Conservation (phyloP, 2,329 filamentous ascomycete genomes). For the Aspergillus luchuensis region DNA sequence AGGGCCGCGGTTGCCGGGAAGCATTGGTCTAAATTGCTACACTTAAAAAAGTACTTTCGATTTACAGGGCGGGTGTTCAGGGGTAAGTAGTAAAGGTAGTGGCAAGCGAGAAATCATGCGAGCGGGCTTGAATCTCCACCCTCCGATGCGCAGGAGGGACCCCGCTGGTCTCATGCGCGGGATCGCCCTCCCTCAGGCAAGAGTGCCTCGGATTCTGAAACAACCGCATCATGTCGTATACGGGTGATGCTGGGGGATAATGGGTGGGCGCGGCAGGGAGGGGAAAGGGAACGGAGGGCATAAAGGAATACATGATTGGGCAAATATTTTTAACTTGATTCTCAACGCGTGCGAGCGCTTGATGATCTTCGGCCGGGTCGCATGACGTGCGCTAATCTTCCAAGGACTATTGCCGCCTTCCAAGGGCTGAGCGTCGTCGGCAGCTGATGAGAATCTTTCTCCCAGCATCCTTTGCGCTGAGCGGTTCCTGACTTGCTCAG, state of each 20-base stretch:
- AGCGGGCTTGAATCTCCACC: not conserved
- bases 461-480: slow-evolving; percentile 11
- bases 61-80: slow-evolving; percentile 1
- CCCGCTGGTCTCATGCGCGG: slow-evolving; percentile 3
- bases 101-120: not conserved
- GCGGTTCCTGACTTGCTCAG: slow-evolving; percentile 15
- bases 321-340: slow-evolving; percentile 5
- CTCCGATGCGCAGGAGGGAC: not conserved
- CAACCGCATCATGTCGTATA: slow-evolving; percentile 11
- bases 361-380: slow-evolving; percentile 9
- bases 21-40: slow-evolving; percentile 7
- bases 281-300: not conserved
- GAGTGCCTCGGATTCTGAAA: slow-evolving; percentile 8
- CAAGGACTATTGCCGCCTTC: slow-evolving; percentile 8
- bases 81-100: not conserved
- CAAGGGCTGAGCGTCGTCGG: slow-evolving; percentile 12
- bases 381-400: slow-evolving; percentile 15
- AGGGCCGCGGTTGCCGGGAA: not conserved
- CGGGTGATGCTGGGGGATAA: slow-evolving; percentile 6
- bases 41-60: slow-evolving; percentile 3
- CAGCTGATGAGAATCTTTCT: slow-evolving; percentile 4
- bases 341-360: slow-evolving; percentile 9
- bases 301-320: slow-evolving; percentile 12
- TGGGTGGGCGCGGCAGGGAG: not conserved
- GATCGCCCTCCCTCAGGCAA: slow-evolving; percentile 1